phyloP scores from a whole-genome alignment of 169 alveolate species.

The Amoebophrya sp. region DNA sequence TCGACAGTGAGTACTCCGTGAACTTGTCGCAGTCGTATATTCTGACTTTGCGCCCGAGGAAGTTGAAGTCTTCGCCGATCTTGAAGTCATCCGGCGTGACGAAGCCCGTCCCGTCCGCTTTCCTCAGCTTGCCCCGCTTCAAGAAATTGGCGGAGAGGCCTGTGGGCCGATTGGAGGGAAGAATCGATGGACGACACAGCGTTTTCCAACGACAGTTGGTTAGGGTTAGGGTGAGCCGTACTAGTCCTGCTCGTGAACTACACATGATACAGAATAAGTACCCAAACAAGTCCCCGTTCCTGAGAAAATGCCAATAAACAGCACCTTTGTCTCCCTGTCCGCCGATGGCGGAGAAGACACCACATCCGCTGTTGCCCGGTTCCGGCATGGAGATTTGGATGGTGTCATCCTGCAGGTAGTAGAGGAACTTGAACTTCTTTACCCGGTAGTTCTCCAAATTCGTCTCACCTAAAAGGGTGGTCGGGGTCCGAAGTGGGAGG shows the following conservation, averaged over 20 bases:
- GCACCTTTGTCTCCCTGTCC: constrained; percentile 36
- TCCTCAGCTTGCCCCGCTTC: neutral
- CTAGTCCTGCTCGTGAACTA: too few species aligned
- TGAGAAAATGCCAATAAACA: constrained; percentile 47
- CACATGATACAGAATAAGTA: neutral
- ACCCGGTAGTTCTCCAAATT: constrained; percentile 56
- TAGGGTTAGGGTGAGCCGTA: too few species aligned
- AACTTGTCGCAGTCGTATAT: neutral
- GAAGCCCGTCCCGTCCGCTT: neutral
- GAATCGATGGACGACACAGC: neutral
- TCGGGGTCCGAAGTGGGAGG: too few species aligned
- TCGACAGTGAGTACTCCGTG: neutral
- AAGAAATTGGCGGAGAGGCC: neutral
- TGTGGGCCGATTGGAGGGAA: neutral
- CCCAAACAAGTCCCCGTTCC: constrained; percentile 35
- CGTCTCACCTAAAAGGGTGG: constrained; percentile 51
- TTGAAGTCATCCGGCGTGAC: neutral
- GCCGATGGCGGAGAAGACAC: constrained; percentile 36
- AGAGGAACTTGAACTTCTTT: constrained; percentile 42
- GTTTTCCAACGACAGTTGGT: neutral
- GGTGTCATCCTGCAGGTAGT: constrained; percentile 58
- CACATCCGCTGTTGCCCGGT: constrained; percentile 48
- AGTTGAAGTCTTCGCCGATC: neutral
- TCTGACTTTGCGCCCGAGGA: neutral
- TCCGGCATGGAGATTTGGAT: constrained; percentile 47